Conservation (phyloP, 1,139 yeast genomes). For the Nakaseomyces sp. region DNA sequence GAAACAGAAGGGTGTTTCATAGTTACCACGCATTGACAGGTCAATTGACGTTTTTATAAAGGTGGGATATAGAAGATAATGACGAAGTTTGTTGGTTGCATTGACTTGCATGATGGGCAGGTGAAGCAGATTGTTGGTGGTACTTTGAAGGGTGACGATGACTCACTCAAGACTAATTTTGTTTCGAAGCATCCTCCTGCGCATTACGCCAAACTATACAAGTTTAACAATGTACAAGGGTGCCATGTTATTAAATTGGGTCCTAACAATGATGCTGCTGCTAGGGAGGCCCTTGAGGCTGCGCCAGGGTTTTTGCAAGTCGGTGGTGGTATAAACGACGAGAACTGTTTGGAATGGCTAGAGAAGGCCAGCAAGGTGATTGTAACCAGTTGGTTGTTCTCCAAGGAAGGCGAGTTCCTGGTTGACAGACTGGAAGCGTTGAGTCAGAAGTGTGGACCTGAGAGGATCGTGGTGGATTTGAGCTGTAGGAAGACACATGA, state of each 20-base stretch:
- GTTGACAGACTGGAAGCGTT: slow-evolving; percentile 41
- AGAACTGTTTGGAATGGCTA: slow-evolving; percentile 67
- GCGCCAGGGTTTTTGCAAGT: slow-evolving; percentile 76
- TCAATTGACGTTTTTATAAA: too few species aligned
- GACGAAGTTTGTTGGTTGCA: slow-evolving; percentile 91
- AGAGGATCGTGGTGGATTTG: slow-evolving; percentile 73
- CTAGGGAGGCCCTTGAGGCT: slow-evolving; percentile 57
- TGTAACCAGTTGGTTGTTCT: slow-evolving; percentile 86
- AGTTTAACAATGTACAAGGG: slow-evolving; percentile 48
- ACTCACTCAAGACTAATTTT: slow-evolving; percentile 53
- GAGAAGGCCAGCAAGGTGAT: slow-evolving; percentile 43
- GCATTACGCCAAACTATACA: slow-evolving; percentile 68
- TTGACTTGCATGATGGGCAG: slow-evolving; percentile 87
- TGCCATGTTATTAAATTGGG: slow-evolving; percentile 94
- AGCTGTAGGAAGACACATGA: slow-evolving; percentile 58
- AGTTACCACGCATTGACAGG: too few species aligned
- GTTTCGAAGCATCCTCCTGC: slow-evolving; percentile 69
- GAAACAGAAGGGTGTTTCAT: too few species aligned
- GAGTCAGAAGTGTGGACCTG: slow-evolving; percentile 38
- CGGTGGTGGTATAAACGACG: slow-evolving; percentile 82
- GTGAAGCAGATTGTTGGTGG: slow-evolving; percentile 98
- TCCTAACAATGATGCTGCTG: slow-evolving; percentile 73
- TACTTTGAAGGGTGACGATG: slow-evolving; percentile 53
- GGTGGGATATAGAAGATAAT: too few species aligned
- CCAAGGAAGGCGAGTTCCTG: slow-evolving; percentile 47